Percentiles rank a stretch among this genome's conserved stretches.
phyloP scores from a whole-genome alignment of 2,329 filamentous ascomycete genomes.

The Cladophialophora yegresii region DNA sequence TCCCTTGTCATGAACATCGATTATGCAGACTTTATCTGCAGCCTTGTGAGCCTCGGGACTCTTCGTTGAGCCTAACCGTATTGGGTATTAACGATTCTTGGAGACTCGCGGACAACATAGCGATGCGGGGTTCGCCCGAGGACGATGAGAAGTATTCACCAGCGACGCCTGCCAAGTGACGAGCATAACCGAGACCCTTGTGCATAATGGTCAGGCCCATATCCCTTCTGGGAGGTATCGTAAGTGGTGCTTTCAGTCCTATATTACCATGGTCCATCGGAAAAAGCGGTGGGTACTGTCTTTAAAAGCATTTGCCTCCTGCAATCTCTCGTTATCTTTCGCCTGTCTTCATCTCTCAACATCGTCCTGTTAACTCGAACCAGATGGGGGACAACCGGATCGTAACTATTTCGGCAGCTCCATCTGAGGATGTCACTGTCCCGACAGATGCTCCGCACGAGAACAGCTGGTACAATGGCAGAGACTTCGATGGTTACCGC shows the following conservation, averaged over 20 bases:
- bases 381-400: slow-evolving; percentile 24
- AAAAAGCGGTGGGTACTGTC: neutral
- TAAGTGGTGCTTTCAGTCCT: neutral
- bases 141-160: neutral
- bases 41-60: slow-evolving; percentile 11
- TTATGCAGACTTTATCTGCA: neutral
- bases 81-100: neutral
- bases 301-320: neutral
- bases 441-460: slow-evolving; percentile 29
- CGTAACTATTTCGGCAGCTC: slow-evolving; percentile 27
- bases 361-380: neutral
- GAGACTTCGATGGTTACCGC: slow-evolving; percentile 31
- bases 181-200: neutral
- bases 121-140: slow-evolving; percentile 16
- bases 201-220: neutral
- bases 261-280: slow-evolving; percentile 5
- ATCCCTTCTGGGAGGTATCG: neutral
- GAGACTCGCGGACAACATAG: neutral
- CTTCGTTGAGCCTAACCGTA: neutral
- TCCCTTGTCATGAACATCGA: neutral
- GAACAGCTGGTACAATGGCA: slow-evolving; percentile 29
- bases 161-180: neutral
- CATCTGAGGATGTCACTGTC: slow-evolving; percentile 26
- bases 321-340: neutral
- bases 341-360: neutral